These are phyloP conservation scores for Hypoxylon fragiforme DNA, from an alignment of 495 filamentous ascomycete species.

Conservation along the genomic window DNA sequence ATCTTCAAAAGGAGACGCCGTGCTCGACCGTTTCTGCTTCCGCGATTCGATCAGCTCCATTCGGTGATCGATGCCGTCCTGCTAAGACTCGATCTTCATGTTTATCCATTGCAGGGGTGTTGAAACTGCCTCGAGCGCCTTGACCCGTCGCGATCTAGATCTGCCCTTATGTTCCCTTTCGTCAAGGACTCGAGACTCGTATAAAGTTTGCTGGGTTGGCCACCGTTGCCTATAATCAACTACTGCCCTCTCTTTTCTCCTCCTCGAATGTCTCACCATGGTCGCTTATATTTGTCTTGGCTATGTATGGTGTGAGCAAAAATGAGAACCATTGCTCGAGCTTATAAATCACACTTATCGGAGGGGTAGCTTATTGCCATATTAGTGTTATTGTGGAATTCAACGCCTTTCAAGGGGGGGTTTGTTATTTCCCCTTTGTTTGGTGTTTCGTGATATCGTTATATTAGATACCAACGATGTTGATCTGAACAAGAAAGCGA, in stretches of 20 bases:
- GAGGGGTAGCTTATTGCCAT: too few relatives aligned
- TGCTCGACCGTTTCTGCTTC: constrained; percentile 16
- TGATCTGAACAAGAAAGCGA: too few relatives aligned
- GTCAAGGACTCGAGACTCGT: constrained; percentile 18
- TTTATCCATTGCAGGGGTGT: constrained; percentile 23
- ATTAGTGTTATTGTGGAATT: too few relatives aligned
- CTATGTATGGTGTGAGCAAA: too few relatives aligned
- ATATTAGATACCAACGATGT: too few relatives aligned
- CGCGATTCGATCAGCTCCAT: constrained; percentile 20
- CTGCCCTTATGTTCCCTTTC: background rate
- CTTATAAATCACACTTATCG: too few relatives aligned
- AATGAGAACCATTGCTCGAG: too few relatives aligned
- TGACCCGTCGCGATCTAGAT: constrained; percentile 22
- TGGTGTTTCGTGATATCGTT: too few relatives aligned
- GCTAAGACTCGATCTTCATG: constrained; percentile 30
- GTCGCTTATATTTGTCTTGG: background rate
- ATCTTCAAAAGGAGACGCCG: constrained; percentile 1
- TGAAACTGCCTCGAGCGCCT: constrained; percentile 20
- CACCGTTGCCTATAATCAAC: constrained; percentile 37
- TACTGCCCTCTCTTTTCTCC: constrained; percentile 15
- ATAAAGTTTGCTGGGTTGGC: constrained; percentile 37
- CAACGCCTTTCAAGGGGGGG: too few relatives aligned
- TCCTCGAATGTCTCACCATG: constrained; percentile 16
- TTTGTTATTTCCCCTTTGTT: too few relatives aligned
- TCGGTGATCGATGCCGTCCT: constrained; percentile 23